A percentile compares a stretch with the other conserved stretches of the same genome.
phyloP scores from a whole-genome alignment of 257 asterid genomes.

The Anisodus acutangulus region DNA sequence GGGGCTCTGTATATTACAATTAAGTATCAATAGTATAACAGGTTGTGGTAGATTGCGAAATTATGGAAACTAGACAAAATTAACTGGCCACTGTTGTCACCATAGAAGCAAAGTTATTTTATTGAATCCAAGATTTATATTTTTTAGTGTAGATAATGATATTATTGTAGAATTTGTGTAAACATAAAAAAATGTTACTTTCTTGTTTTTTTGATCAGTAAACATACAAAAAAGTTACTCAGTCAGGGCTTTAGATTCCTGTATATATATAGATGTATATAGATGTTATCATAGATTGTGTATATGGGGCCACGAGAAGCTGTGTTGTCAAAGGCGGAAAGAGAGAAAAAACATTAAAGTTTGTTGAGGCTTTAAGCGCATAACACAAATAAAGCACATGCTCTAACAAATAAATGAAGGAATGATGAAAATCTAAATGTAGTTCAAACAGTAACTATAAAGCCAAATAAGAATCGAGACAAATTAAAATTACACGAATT shows the following conservation, averaged over 20 bases:
- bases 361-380: neutral
- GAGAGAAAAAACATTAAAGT: conserved; percentile 3
- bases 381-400: neutral
- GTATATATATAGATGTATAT: neutral
- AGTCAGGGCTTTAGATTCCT: neutral
- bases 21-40: neutral
- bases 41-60: neutral
- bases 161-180: neutral
- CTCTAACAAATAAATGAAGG: neutral
- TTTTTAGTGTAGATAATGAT: neutral
- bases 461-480: no score
- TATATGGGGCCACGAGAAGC: neutral
- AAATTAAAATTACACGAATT: no score
- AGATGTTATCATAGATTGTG: neutral
- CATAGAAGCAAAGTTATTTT: neutral
- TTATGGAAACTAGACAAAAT: neutral
- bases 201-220: no score
- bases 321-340: neutral
- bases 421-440: neutral
- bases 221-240: neutral
- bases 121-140: no score
- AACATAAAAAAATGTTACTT: neutral
- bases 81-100: neutral
- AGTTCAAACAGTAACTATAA: no score
- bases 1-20: neutral